phyloP scores from a whole-genome alignment of 2,329 filamentous ascomycete genomes.

The Ophiostoma populinum region DNA sequence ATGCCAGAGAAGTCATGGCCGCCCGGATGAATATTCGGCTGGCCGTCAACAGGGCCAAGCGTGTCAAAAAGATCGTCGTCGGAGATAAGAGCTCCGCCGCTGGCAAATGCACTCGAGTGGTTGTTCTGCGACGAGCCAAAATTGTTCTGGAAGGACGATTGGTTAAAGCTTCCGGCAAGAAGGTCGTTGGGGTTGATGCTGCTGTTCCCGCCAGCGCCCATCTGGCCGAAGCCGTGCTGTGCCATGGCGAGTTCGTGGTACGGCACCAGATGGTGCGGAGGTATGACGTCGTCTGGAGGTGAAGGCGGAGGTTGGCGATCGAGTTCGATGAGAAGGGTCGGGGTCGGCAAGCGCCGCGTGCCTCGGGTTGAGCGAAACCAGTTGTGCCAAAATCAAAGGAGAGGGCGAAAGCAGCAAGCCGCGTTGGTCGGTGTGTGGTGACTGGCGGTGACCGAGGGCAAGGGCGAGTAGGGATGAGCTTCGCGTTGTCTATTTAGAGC shows the following conservation, averaged over 20 bases:
- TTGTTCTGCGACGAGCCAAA: slow-evolving; percentile 36
- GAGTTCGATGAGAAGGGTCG: too few species aligned
- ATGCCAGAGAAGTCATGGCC: slow-evolving; percentile 40
- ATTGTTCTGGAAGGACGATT: slow-evolving; percentile 43
- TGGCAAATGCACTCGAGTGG: slow-evolving; percentile 55
- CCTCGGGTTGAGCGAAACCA: too few species aligned
- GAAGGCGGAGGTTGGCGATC: not conserved
- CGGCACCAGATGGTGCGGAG: too few species aligned
- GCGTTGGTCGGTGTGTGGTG: too few species aligned
- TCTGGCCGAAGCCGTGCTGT: slow-evolving; percentile 39
- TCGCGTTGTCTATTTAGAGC: too few species aligned
- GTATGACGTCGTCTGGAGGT: not conserved
- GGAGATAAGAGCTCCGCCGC: slow-evolving; percentile 60
- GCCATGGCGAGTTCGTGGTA: slow-evolving; percentile 32
- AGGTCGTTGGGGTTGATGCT: slow-evolving; percentile 71
- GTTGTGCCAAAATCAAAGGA: too few species aligned
- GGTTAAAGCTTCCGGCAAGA: slow-evolving; percentile 46
- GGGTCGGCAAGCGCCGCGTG: too few species aligned
- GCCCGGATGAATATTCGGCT: slow-evolving; percentile 32
- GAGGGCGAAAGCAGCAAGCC: too few species aligned
- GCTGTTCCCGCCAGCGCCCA: slow-evolving; percentile 30
- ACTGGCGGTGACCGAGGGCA: too few species aligned
- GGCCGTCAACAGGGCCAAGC: slow-evolving; percentile 38
- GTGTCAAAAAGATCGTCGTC: slow-evolving; percentile 80
- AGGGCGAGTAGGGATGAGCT: too few species aligned